These are phyloP conservation scores for Amphicarpaea edgeworthii DNA, from an alignment of 306 rosid genomes.

Conservation along the genomic window DNA sequence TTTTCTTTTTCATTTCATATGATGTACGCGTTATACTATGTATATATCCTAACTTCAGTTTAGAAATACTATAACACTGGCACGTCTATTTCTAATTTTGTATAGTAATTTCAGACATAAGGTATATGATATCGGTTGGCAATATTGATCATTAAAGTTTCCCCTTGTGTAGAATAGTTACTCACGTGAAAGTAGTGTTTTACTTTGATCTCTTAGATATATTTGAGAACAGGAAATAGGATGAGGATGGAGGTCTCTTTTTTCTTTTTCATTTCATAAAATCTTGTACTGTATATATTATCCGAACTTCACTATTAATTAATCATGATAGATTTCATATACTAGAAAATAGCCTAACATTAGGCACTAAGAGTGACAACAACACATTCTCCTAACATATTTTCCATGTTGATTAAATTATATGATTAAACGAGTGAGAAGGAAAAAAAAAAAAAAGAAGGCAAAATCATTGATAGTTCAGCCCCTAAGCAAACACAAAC, in stretches of 20 bases:
- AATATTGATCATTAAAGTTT: no score
- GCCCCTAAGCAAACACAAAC: conserved; percentile 13
- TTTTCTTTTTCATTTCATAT: no score
- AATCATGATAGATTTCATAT: not conserved
- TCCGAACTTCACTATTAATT: not conserved
- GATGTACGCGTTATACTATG: no score
- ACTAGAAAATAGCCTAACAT: not conserved
- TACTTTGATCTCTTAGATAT: not conserved
- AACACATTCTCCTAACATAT: no score
- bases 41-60: no score
- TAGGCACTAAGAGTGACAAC: no score
- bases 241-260: no score
- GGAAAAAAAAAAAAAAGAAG: not conserved
- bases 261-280: conserved; percentile 1
- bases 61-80: no score
- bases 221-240: not conserved
- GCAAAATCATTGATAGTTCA: conserved; percentile 7
- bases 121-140: no score
- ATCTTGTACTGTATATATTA: not conserved
- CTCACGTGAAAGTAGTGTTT: not conserved
- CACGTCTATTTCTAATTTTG: no score
- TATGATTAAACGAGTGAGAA: not conserved
- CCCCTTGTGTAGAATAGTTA: not conserved
- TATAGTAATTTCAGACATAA: no score
- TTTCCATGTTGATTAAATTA: no score